These are phyloP conservation scores for Pseudogymnoascus sp. DNA, from an alignment of 2,329 filamentous ascomycete species.

Conservation along the genomic window DNA sequence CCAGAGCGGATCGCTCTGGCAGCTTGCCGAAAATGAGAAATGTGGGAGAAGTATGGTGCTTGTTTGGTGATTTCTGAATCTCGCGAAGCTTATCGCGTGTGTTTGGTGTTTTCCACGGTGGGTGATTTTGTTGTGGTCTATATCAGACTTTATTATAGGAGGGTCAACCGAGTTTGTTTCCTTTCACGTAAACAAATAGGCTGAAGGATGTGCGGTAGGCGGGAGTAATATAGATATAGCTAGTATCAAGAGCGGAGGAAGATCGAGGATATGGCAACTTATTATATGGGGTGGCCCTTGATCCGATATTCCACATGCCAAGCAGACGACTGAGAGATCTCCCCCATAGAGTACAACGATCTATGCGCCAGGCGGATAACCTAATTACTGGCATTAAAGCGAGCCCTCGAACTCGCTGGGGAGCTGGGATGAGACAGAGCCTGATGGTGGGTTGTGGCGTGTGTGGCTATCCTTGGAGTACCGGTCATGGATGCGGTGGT, in stretches of 20 bases:
- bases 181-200: background rate
- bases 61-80: constrained; percentile 24
- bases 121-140: constrained; percentile 26
- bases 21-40: constrained; percentile 58
- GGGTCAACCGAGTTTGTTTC: constrained; percentile 13
- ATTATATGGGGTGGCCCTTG: constrained; percentile 12
- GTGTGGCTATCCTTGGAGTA: constrained; percentile 8
- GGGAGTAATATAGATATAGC: constrained; percentile 3
- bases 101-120: constrained; percentile 26
- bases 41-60: constrained; percentile 28
- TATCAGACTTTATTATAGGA: constrained; percentile 28
- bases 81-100: constrained; percentile 22
- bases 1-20: constrained; percentile 72
- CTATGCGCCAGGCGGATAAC: constrained; percentile 7
- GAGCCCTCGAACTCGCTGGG: background rate
- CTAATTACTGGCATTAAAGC: constrained; percentile 10
- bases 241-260: constrained; percentile 6
- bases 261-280: constrained; percentile 9
- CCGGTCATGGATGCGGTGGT: constrained; percentile 1
- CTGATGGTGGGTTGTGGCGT: background rate
- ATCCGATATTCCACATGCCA: constrained; percentile 3
- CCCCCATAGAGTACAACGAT: constrained; percentile 1
- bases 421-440: background rate
- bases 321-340: background rate
- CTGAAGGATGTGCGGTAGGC: background rate